Base-by-base conservation (phyloP, 805 yeast species). In the Cyberlindnera euphorbiiphila region DNA sequence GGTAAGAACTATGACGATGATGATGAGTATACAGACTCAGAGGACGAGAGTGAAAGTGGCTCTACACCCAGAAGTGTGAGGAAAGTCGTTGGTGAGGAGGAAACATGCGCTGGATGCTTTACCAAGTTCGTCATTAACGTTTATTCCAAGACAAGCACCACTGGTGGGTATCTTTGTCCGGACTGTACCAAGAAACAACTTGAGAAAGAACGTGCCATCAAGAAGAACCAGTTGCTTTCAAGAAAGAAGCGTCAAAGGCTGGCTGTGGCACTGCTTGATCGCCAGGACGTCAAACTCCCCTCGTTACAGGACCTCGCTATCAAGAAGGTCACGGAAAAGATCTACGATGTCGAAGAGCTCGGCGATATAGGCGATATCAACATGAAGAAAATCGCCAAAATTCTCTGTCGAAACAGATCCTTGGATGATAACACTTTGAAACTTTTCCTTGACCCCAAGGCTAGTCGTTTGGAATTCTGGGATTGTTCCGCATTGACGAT, bases 311-410 rank as follows among this genome's bases (percentile, higher is more conserved):
- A 88, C 48, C 53, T 83, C 16, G 86, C 97, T 51, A 84, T 93
- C 43, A 63, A 69, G 21, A 66, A 74, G 13, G 77, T 85, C 24
- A 78, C 87, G 0, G 66, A 66, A 23, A 74, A 80, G 50, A 86
- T 85, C 46, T 76, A 73, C 49, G 82, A 76, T 44, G 87, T 84
- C 34, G 95, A 89, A 6, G 79, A 74, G 3, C 66, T 93, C 36
- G 98, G 97, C 25, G 96, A 85, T 47, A 82, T 93, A 43, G 96
- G 98, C 0, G 65, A 72, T 18, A 60, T 67, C 25, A 89, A 87
- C 58, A 64, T 82, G 66, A 71, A 71, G 50, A 83, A 80, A 57
- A 78, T 93, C 34, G 74, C 86, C 16, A 72, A 77, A 36, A 88
- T 94, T 41, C 59, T 93, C 21, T 78, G 93, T 16, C 78, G 85